These are phyloP conservation scores for Schizosaccharomyces cryophilus DNA, from an alignment of 805 yeast species.

Conservation along the genomic window DNA sequence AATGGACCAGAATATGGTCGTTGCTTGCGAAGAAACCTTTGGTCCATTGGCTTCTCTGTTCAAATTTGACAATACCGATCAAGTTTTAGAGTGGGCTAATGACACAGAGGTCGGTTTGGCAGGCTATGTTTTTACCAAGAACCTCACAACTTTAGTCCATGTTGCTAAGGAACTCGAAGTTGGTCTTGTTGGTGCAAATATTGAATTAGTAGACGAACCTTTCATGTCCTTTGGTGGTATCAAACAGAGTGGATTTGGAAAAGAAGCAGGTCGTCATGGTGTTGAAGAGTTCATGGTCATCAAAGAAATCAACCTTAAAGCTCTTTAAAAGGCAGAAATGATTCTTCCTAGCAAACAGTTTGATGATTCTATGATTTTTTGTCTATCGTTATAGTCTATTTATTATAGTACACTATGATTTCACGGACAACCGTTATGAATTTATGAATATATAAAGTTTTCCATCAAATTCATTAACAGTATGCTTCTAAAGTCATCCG, in stretches of 20 bases:
- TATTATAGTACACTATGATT: no score
- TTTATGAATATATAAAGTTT: no score
- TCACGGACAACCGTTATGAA: no score
- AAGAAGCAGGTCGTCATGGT: conserved; percentile 17
- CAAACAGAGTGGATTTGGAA: conserved; percentile 39
- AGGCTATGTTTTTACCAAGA: conserved; percentile 31
- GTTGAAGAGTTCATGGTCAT: conserved; percentile 44
- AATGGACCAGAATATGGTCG: conserved; percentile 27
- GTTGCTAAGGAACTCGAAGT: conserved; percentile 32
- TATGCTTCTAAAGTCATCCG: no score
- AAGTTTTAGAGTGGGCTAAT: conserved; percentile 30
- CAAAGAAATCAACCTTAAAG: conserved; percentile 23
- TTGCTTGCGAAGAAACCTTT: conserved; percentile 34
- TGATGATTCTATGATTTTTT: no score
- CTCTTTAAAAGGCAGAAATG: background rate
- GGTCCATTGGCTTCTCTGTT: conserved; percentile 40
- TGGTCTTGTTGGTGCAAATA: conserved; percentile 44
- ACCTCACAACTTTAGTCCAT: conserved; percentile 24
- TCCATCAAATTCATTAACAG: no score
- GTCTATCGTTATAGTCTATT: no score
- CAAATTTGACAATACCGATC: conserved; percentile 28
- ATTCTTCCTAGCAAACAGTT: no score
- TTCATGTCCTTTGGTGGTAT: conserved; percentile 37
- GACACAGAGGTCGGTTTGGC: conserved; percentile 34
- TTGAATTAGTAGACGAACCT: conserved; percentile 31